Conservation (phyloP, 208 protist species). For the Acanthamoeba lenticulata region DNA sequence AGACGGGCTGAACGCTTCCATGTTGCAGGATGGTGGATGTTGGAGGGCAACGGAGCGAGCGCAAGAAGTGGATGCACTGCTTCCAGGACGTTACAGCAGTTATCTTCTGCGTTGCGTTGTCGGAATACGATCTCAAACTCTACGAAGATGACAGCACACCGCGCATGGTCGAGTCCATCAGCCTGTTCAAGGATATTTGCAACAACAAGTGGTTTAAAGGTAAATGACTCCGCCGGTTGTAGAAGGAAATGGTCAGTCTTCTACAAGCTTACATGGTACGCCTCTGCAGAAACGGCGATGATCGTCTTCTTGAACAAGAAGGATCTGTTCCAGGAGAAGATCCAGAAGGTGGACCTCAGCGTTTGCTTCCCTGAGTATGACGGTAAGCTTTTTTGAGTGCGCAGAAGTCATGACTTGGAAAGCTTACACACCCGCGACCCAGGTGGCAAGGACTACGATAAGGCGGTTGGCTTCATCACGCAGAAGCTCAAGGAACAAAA, state of each 20-base stretch:
- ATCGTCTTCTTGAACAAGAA: conserved; percentile 90
- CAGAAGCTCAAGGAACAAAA: conserved; percentile 82
- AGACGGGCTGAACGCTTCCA: too few species aligned
- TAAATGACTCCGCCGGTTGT: conserved; percentile 68
- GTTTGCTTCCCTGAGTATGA: conserved; percentile 85
- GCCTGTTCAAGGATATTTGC: conserved; percentile 88
- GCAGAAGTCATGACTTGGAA: too few species aligned
- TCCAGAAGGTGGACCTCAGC: conserved; percentile 75
- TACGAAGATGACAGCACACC: conserved; percentile 87
- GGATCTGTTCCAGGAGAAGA: conserved; percentile 88
- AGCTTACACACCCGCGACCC: too few species aligned
- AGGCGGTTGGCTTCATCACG: conserved; percentile 79
- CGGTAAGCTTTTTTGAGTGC: too few species aligned
- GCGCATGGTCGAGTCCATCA: conserved; percentile 85
- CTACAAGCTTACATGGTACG: too few species aligned
- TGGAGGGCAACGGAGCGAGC: conserved; percentile 89
- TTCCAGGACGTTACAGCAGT: conserved; percentile 88
- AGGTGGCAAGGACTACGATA: conserved; percentile 79
- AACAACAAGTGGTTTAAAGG: conserved; percentile 87
- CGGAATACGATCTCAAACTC: conserved; percentile 88
- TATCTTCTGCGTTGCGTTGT: conserved; percentile 84
- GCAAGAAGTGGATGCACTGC: conserved; percentile 90
- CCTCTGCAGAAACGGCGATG: conserved; percentile 78
- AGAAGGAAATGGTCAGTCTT: too few species aligned
- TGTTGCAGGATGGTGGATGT: conserved; percentile 90